phyloP scores from a whole-genome alignment of 805 yeast genomes.

The Zygoascus biomembranicola region DNA sequence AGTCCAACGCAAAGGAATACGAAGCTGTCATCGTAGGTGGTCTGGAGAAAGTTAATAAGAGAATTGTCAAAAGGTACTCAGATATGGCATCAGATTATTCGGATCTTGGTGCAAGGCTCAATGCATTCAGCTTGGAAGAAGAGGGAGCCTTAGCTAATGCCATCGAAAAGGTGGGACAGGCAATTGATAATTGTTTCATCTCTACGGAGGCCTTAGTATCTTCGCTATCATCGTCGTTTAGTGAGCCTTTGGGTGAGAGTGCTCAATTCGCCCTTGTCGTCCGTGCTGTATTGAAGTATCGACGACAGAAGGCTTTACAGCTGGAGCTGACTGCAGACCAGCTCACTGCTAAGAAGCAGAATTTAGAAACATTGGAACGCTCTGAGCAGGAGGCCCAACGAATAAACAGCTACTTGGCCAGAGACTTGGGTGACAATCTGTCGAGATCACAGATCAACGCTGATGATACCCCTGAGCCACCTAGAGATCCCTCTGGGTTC shows the following conservation, averaged over 20 bases:
- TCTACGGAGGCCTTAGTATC: constrained; percentile 45
- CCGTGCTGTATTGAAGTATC: constrained; percentile 50
- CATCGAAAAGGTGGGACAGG: constrained; percentile 78
- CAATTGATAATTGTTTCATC: constrained; percentile 57
- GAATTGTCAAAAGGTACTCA: constrained; percentile 45
- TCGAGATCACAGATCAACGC: neutral
- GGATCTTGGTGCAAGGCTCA: constrained; percentile 67
- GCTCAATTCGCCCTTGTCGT: constrained; percentile 56
- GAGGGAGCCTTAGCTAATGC: constrained; percentile 37
- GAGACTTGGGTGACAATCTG: constrained; percentile 9
- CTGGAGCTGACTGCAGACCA: constrained; percentile 37
- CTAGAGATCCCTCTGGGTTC: constrained; percentile 1
- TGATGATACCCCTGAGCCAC: neutral
- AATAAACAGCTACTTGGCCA: constrained; percentile 28
- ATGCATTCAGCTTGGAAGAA: constrained; percentile 50
- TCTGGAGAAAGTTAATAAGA: constrained; percentile 50
- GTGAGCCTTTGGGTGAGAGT: constrained; percentile 64
- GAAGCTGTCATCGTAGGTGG: constrained; percentile 37
- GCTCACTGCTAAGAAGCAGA: constrained; percentile 28
- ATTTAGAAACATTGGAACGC: constrained; percentile 32
- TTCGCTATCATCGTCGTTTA: constrained; percentile 48
- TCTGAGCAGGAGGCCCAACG: constrained; percentile 39
- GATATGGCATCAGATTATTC: constrained; percentile 59
- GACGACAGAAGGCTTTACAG: constrained; percentile 49
- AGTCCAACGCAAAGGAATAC: constrained; percentile 38